A percentile compares a stretch with the other conserved stretches of the same genome.
phyloP scores from a whole-genome alignment of 164 flowering plant genomes.

The Sextonia rubra region DNA sequence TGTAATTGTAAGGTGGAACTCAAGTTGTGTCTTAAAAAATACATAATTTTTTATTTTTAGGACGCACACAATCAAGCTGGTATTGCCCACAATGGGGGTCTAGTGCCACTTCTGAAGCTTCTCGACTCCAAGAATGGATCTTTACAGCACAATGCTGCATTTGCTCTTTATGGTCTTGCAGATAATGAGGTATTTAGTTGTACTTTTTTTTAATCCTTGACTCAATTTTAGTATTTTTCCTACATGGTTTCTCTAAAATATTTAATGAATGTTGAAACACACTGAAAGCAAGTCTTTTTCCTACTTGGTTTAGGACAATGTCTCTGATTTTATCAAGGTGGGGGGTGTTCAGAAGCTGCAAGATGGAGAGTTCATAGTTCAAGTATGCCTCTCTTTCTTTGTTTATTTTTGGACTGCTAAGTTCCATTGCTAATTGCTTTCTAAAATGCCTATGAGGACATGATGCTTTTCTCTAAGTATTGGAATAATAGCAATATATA shows the following conservation, averaged over 20 bases:
- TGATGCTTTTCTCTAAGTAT: not conserved
- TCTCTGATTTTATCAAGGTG: constrained; percentile 82
- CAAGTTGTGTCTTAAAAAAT: not conserved
- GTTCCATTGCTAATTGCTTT: not conserved
- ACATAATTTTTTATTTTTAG: constrained; percentile 28
- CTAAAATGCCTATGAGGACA: not conserved
- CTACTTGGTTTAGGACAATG: constrained; percentile 66
- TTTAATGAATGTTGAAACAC: too few species aligned
- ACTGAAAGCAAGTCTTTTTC: constrained; percentile 1
- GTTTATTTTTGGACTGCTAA: not conserved
- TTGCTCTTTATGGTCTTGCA: constrained; percentile 97
- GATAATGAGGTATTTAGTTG: constrained; percentile 79
- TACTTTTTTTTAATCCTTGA: not conserved
- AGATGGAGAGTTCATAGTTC: constrained; percentile 97
- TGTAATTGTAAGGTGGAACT: not conserved
- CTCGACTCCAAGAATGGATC: constrained; percentile 95
- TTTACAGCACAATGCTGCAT: constrained; percentile 98
- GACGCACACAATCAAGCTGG: constrained; percentile 97
- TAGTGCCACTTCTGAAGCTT: constrained; percentile 78
- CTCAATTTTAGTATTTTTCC: not conserved
- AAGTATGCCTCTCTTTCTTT: constrained; percentile 41
- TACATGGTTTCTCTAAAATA: not conserved
- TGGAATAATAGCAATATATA: not conserved
- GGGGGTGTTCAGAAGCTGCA: constrained; percentile 98
- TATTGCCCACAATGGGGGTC: constrained; percentile 83